Percentiles rank a stretch among this genome's conserved stretches.
phyloP scores from a whole-genome alignment of 345 rosid species.

The Lepidium africanum region DNA sequence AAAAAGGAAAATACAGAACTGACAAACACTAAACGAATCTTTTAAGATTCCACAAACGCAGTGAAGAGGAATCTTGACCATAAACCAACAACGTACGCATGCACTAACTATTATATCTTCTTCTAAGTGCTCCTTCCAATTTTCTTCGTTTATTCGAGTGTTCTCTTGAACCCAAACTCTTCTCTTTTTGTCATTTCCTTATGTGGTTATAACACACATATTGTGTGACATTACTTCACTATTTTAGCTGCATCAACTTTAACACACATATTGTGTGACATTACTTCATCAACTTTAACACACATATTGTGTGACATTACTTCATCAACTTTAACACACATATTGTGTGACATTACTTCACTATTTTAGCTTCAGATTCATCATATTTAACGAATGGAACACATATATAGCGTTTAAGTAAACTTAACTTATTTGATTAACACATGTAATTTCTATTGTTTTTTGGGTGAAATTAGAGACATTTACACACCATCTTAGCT shows the following conservation, averaged over 20 bases:
- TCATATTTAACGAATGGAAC: neutral
- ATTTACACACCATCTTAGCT: neutral
- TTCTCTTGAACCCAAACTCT: conserved; percentile 9
- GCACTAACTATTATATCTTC: conserved; percentile 12
- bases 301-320: too few relatives aligned
- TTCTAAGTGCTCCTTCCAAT: conserved; percentile 10
- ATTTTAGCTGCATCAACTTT: neutral
- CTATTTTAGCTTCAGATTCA: neutral
- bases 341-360: too few relatives aligned
- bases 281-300: neutral
- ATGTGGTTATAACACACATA: neutral
- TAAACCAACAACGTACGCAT: conserved; percentile 18
- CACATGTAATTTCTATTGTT: neutral
- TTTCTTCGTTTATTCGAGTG: conserved; percentile 14
- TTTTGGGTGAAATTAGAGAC: neutral
- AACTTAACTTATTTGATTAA: neutral
- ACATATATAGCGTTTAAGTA: too few relatives aligned
- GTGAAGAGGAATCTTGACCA: conserved; percentile 29
- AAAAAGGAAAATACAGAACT: neutral
- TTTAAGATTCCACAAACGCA: conserved; percentile 23
- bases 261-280: neutral
- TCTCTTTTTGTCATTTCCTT: neutral
- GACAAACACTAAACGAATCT: conserved; percentile 12
- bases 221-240: too few relatives aligned
- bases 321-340: neutral